These are phyloP conservation scores for Fomitopsis betulina DNA, from an alignment of 1,284 basidiomycete species.

Conservation along the genomic window DNA sequence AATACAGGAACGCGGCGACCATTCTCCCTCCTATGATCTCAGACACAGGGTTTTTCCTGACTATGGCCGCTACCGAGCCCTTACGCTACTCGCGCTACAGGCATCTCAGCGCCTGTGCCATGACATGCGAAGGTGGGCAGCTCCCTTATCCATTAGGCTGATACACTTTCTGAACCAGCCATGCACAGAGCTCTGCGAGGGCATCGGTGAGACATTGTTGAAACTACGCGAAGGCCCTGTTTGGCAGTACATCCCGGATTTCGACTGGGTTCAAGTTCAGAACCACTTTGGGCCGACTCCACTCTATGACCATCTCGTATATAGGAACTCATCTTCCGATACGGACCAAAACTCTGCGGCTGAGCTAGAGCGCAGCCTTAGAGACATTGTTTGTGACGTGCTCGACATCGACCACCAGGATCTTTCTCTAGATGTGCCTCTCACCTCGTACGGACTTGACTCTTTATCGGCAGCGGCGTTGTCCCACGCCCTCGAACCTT, in stretches of 20 bases:
- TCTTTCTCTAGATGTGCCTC: slow-evolving; percentile 32
- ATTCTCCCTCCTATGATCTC: slow-evolving; percentile 31
- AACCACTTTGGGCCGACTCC: slow-evolving; percentile 19
- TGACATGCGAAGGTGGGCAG: slow-evolving; percentile 25
- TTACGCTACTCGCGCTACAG: slow-evolving; percentile 10
- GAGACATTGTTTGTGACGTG: slow-evolving; percentile 16
- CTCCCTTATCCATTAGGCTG: no score
- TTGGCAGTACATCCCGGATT: slow-evolving; percentile 28
- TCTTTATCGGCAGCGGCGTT: slow-evolving; percentile 34
- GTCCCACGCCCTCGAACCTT: slow-evolving; percentile 27
- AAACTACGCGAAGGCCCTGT: slow-evolving; percentile 17
- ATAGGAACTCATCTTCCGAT: neutral
- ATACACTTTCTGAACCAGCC: slow-evolving; percentile 14
- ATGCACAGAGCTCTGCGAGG: slow-evolving; percentile 28
- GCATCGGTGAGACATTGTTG: slow-evolving; percentile 24
- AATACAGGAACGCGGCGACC: slow-evolving; percentile 32
- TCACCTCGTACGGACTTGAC: slow-evolving; percentile 38
- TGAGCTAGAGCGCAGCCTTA: neutral
- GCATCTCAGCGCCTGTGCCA: slow-evolving; percentile 21
- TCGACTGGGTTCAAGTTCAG: slow-evolving; percentile 25
- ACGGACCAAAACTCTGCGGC: neutral
- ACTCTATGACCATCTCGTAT: slow-evolving; percentile 22
- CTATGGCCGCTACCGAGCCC: slow-evolving; percentile 2
- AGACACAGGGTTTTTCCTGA: slow-evolving; percentile 20
- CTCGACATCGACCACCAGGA: slow-evolving; percentile 30